Conservation (phyloP, 108 stramenopile species). For the Nitzschia inconspicua region DNA sequence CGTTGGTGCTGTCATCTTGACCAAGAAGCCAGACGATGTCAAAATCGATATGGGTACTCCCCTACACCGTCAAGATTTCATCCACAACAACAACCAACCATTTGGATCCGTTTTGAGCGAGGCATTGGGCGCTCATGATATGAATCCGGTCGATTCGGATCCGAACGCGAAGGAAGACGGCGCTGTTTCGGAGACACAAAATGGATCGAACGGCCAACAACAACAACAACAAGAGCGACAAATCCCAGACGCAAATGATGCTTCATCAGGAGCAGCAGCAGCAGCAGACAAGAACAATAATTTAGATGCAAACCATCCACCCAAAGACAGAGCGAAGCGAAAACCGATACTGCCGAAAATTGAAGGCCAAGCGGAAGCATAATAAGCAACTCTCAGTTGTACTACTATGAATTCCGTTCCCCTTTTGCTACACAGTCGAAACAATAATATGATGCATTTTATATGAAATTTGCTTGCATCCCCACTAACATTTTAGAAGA, state of each 20-base stretch:
- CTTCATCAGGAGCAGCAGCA: neutral
- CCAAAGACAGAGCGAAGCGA: slow-evolving; percentile 10
- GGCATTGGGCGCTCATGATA: neutral
- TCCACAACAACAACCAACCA: too few relatives aligned
- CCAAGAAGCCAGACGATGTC: slow-evolving; percentile 20
- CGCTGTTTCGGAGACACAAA: too few relatives aligned
- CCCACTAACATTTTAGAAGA: too few relatives aligned
- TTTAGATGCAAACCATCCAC: neutral
- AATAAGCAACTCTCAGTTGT: neutral
- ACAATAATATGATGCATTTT: too few relatives aligned
- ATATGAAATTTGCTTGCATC: too few relatives aligned
- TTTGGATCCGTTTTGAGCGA: too few relatives aligned
- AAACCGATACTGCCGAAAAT: slow-evolving; percentile 12
- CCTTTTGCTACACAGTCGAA: too few relatives aligned
- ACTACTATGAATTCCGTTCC: too few relatives aligned
- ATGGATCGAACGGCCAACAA: too few relatives aligned
- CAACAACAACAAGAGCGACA: too few relatives aligned
- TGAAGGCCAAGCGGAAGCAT: slow-evolving; percentile 7
- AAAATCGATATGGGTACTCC: neutral
- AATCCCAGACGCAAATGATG: neutral
- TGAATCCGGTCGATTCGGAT: neutral
- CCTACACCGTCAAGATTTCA: too few relatives aligned
- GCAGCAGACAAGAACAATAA: neutral
- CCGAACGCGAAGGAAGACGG: too few relatives aligned
- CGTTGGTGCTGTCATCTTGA: slow-evolving; percentile 31